These are phyloP conservation scores for Hirsutella minnesotensis DNA, from an alignment of 2,329 filamentous ascomycete genomes.

Conservation along the genomic window DNA sequence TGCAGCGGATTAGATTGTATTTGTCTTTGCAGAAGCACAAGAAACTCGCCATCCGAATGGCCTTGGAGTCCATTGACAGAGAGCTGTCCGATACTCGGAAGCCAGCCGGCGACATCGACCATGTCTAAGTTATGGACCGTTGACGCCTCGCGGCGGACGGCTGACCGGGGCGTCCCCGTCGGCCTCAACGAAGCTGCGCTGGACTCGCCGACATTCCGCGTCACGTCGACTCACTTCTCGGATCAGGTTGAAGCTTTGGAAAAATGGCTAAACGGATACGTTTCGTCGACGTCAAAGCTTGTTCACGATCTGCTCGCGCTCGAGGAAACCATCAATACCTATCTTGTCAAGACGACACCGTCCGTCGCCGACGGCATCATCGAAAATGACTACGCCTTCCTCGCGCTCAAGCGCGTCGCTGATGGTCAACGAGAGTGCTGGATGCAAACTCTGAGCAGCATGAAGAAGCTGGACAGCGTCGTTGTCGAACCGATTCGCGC, in stretches of 20 bases:
- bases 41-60: neutral
- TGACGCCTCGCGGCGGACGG: constrained; percentile 8
- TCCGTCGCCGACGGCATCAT: constrained; percentile 72
- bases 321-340: constrained; percentile 67
- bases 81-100: neutral
- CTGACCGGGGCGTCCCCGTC: constrained; percentile 50
- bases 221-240: constrained; percentile 71
- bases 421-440: constrained; percentile 85
- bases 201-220: constrained; percentile 91
- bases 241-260: constrained; percentile 89
- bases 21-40: no score
- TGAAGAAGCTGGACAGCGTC: constrained; percentile 65
- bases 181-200: constrained; percentile 88
- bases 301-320: constrained; percentile 56
- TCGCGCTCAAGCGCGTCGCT: constrained; percentile 73
- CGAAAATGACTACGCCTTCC: constrained; percentile 88
- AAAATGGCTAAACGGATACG: constrained; percentile 68
- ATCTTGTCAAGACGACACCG: constrained; percentile 65
- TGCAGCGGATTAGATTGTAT: no score
- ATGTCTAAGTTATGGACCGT: constrained; percentile 11
- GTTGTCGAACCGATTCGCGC: constrained; percentile 71
- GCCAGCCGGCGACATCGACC: neutral
- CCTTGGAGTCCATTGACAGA: neutral
- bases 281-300: constrained; percentile 40
- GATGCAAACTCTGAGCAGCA: constrained; percentile 59